Base-by-base conservation (phyloP, 768 basidiomycete genomes). In the Tulasnella calospora region DNA sequence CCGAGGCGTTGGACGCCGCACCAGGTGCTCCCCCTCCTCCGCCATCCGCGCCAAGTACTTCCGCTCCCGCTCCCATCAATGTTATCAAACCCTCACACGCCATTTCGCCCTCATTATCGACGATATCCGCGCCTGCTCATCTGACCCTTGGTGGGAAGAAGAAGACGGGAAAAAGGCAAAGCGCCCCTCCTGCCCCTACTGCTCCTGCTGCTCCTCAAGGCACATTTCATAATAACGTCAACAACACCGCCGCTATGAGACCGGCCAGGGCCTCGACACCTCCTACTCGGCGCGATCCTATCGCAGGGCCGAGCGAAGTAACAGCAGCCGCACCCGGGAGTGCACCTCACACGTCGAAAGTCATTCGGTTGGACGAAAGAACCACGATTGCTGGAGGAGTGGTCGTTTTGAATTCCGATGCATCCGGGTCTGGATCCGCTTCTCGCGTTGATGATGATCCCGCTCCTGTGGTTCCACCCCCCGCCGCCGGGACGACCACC, bases 151-250 rank as follows among this genome's bases (percentile, higher is more conserved):
- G 21, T 57, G 55, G 44, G 44, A 46, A 46, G 41, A 17, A 55
- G 4, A 27, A 67, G 61, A 33, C 5, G 5, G 61, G 30, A n/a
- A 67, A 67, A 51, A 51, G 47, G 17, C 47, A 23, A 44, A 44
- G 47, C 47, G 38, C 38, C 38, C 38, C 38, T 40, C 38, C 38
- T n/a, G n/a, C 46, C 19, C 12, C 2, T 46, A n/a, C n/a, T n/a
- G n/a, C n/a, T n/a, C n/a, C n/a, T n/a, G n/a, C n/a, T n/a, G 19
- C 47, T n/a, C 13, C 4, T 3, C 61, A 27, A 67, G 61, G 61
- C 61, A 67, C 61, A 13, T 30, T 33, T 67, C 61, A 67, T 67
- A 67, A 67, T 67, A 67, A 67, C 61, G 61, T 67, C 27, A 67
- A 67, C 61, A n/a, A 55, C 6, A 19, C 51, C 15, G 8, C 4